Evolutionary conservation across 805 yeast genomes (phyloP).

Genomic region (Torulaspora franciscae): DNA sequence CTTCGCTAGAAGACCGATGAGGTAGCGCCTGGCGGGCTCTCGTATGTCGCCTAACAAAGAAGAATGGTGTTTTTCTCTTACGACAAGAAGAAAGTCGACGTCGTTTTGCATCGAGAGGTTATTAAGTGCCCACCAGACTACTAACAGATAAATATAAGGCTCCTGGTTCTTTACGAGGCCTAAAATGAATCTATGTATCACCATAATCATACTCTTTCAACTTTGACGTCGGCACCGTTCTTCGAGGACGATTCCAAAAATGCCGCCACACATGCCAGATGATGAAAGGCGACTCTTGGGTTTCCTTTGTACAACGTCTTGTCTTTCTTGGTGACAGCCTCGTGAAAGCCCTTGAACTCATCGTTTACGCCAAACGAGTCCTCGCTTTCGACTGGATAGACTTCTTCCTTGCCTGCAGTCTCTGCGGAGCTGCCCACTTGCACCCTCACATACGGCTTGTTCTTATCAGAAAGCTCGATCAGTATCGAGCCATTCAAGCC

Average conservation of each 20-base stretch:
- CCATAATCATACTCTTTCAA: constrained; percentile 31
- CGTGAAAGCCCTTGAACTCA: constrained; percentile 52
- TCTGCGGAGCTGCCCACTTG: constrained; percentile 31
- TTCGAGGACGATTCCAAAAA: constrained; percentile 63
- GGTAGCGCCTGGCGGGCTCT: too few relatives aligned
- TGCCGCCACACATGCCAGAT: constrained; percentile 85
- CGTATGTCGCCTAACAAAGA: too few relatives aligned
- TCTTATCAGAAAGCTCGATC: constrained; percentile 53
- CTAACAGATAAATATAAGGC: too few relatives aligned
- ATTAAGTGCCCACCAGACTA: too few relatives aligned
- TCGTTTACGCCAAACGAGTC: constrained; percentile 51
- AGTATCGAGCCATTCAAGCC: constrained; percentile 75
- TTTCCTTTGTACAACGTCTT: constrained; percentile 51
- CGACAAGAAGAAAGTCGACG: too few relatives aligned
- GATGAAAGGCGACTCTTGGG: constrained; percentile 87
- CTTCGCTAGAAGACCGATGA: too few relatives aligned
- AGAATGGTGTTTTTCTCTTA: too few relatives aligned
- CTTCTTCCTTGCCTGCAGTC: constrained; percentile 25
- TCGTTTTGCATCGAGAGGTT: too few relatives aligned
- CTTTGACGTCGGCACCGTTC: constrained; percentile 47
- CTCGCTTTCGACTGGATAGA: constrained; percentile 40
- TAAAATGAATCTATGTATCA: too few relatives aligned
- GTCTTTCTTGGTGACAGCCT: constrained; percentile 60
- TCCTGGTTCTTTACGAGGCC: too few relatives aligned
- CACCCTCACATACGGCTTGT: constrained; percentile 38